phyloP scores from a whole-genome alignment of 2,329 filamentous ascomycete species.

The Colletotrichum zoysiae region DNA sequence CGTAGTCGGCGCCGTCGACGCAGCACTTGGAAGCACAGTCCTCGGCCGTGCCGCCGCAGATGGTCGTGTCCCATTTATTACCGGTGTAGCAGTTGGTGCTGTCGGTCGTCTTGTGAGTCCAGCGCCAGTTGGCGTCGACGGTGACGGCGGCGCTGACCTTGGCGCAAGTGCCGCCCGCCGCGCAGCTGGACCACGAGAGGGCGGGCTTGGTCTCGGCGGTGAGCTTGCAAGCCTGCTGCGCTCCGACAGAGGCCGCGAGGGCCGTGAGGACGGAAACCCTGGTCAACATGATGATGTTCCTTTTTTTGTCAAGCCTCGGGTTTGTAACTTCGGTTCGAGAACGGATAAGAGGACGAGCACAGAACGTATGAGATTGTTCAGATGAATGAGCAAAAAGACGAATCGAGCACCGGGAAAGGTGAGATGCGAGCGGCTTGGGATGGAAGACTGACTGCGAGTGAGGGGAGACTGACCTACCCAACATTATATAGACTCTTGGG shows the following conservation, averaged over 20 bases:
- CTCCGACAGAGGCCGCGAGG: conserved; percentile 46
- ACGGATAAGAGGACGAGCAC: conserved; percentile 4
- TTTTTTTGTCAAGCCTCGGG: not conserved
- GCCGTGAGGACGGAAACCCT: conserved; percentile 56
- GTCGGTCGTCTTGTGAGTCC: conserved; percentile 62
- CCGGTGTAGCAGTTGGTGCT: conserved; percentile 69
- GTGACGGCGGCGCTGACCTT: conserved; percentile 63
- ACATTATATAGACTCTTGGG: conserved; percentile 36
- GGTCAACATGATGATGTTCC: conserved; percentile 36
- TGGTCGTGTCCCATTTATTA: conserved; percentile 60
- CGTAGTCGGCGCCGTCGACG: conserved; percentile 66
- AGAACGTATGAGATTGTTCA: conserved; percentile 12
- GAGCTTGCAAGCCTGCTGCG: conserved; percentile 65
- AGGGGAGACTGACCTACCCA: conserved; percentile 5
- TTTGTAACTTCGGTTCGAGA: not conserved
- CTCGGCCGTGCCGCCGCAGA: conserved; percentile 57
- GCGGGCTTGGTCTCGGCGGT: conserved; percentile 65
- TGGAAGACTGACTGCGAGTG: not conserved
- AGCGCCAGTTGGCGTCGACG: conserved; percentile 73
- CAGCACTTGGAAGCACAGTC: conserved; percentile 64
- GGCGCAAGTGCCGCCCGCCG: conserved; percentile 62
- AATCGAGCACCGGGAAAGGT: conserved; percentile 14
- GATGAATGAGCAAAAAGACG: conserved; percentile 17
- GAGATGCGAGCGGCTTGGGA: conserved; percentile 17
- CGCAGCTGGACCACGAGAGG: conserved; percentile 67